Evolutionary conservation across 352 stramenopile genomes (phyloP), one percentile per base, ranked within the genome.

Genomic region (Pythium dissotocum): DNA sequence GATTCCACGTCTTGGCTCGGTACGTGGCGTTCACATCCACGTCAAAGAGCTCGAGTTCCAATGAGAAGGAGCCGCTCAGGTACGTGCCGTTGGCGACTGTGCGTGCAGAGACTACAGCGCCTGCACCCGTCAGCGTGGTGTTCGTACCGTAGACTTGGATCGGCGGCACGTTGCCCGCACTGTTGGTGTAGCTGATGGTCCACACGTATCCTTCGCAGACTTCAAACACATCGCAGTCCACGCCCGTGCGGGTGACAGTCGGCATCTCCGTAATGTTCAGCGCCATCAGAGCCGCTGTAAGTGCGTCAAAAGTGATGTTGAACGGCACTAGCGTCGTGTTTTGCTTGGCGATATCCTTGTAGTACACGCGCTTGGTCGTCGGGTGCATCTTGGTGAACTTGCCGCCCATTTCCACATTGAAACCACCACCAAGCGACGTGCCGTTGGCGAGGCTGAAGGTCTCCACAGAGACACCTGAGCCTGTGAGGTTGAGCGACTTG

Each of bases 71-170:
- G 0, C 85, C 85, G n/a, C 74, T 71, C 6, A 94, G 69, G 58
- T 91, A 94, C 30, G 85, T 94, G 7, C 85, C 85, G 32, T 94
- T 94, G 0, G 83, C 80, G 13, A 91, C 44, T 0, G 85, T 92
- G 7, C 55, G 61, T 0, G 76, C 58, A 0, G 61, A 58, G 7
- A 91, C 18, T 1, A 70, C 56, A 0, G 77, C 63, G 16, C 73
- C 77, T 51, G 65, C 59, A 2, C 72, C 72, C n/a, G 80, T 80
- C 2, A 81, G 53, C 1, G 73, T 69, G 0, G 63, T 61, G 18
- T 72, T 71, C 30, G 28, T 63, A 0, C 74, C 65, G 35, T 78
- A 84, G 6, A 89, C 79, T 26, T 63, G 42, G 6, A 94, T 85
- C 2, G 81, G 78, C 8, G 85, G 82, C 0, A 94, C 24, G 61